phyloP scores from a whole-genome alignment of 441 rosid genomes.

The Gossypium schwendimanii region DNA sequence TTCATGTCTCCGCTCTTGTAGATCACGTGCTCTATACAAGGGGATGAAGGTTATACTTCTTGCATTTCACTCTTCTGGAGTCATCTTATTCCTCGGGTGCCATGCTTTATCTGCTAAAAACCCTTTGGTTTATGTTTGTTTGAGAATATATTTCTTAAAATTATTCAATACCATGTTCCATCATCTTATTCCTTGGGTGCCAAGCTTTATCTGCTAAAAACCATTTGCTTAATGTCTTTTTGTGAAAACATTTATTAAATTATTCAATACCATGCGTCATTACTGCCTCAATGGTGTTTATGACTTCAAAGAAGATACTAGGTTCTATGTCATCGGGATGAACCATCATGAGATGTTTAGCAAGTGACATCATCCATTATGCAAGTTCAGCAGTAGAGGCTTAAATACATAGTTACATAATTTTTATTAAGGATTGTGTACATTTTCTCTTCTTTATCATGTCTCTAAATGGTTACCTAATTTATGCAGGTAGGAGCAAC shows the following conservation, averaged over 20 bases:
- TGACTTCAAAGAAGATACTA: background rate
- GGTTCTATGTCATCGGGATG: background rate
- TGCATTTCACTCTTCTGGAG: conserved; percentile 11
- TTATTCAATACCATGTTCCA: background rate
- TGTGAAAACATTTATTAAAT: conserved; percentile 4
- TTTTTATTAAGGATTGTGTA: background rate
- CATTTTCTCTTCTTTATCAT: conserved; percentile 7
- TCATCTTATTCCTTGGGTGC: conserved; percentile 7
- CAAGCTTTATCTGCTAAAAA: background rate
- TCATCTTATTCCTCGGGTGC: conserved; percentile 10
- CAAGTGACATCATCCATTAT: background rate
- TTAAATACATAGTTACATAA: background rate
- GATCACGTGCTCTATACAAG: conserved; percentile 94
- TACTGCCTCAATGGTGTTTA: background rate
- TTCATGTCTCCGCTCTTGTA: conserved; percentile 95
- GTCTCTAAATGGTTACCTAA: conserved; percentile 15
- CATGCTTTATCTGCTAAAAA: background rate
- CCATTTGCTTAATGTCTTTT: background rate
- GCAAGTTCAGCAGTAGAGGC: background rate
- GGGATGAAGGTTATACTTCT: conserved; percentile 86
- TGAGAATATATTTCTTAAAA: conserved; percentile 5
- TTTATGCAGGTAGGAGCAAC: conserved; percentile 85
- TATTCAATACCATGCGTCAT: background rate
- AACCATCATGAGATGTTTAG: background rate
- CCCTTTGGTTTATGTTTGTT: background rate